A percentile compares a stretch with the other conserved stretches of the same genome.
Evolutionary conservation across 257 asterid species (phyloP).

Genomic region (Thymus mandschuricus): DNA sequence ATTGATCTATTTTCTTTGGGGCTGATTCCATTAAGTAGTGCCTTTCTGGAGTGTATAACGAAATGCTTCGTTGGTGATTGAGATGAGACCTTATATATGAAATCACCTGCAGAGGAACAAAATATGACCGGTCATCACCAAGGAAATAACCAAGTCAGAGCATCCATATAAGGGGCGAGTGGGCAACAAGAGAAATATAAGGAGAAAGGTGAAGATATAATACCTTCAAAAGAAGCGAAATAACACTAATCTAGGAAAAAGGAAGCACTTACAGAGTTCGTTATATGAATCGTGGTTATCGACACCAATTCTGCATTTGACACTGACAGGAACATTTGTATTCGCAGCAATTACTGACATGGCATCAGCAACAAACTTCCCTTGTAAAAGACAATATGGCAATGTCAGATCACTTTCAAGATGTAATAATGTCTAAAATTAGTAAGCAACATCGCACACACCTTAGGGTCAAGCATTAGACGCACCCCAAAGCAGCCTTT

Average conservation of each 20-base stretch:
- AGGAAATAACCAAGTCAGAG: conserved; percentile 19
- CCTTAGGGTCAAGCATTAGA: conserved; percentile 98
- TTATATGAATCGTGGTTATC: conserved; percentile 87
- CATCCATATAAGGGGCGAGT: conserved; percentile 12
- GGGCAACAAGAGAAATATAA: conserved; percentile 15
- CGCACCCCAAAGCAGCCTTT: conserved; percentile 97
- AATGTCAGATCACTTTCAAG: conserved; percentile 44
- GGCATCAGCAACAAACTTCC: conserved; percentile 97
- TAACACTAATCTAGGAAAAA: conserved; percentile 12
- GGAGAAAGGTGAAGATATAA: conserved; percentile 5
- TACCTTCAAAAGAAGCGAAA: not conserved
- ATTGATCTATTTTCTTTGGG: conserved; percentile 90
- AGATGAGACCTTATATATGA: conserved; percentile 88
- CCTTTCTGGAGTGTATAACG: conserved; percentile 92
- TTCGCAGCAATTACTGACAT: conserved; percentile 90
- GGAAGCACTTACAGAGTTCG: conserved; percentile 79
- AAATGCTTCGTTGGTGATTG: conserved; percentile 93
- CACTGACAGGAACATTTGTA: conserved; percentile 91
- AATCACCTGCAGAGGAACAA: conserved; percentile 72
- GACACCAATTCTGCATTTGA: conserved; percentile 95
- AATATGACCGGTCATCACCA: conserved; percentile 21
- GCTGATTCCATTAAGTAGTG: conserved; percentile 89
- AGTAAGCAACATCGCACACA: conserved; percentile 39
- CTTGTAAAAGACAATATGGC: conserved; percentile 51
- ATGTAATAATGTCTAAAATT: conserved; percentile 19